Evolutionary conservation across 2,329 filamentous ascomycete genomes (phyloP), one percentile per base, ranked within the genome.

Genomic region (Talaromyces piceae): DNA sequence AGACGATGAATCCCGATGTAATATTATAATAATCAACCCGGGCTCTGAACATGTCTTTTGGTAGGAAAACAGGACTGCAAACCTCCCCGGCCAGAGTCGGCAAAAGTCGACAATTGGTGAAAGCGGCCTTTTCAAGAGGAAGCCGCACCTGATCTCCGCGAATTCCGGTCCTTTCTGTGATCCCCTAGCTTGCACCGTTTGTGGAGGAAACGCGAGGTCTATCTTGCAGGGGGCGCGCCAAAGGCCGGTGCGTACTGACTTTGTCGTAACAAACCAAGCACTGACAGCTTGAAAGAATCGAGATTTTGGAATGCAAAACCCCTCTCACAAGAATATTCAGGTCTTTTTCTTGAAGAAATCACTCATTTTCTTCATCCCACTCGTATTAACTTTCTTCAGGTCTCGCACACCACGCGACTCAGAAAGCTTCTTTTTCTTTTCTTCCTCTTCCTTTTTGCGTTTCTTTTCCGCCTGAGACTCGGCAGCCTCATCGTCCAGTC

Each of bases 291-390:
- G 5, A 37, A 9, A 5, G 13, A 37, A n/a, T n/a, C n/a, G 7
- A 37, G n/a, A n/a, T 20, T 8, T 18, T 16, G 33, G 16, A 18
- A 20, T 37, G 16, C 20, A 37, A 18, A 37, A 37, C 5, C 5
- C 13, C 31, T 18, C n/a, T 2, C 6, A 5, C 26, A 8, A 2
- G n/a, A 13, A 4, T 9, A 16, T 37, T 37, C 33, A 37, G 20
- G 33, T 37, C 49, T 67, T 67, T 55, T 68, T 68, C 54, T 66
- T 82, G 68, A 98, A 98, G 72, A 98, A 98, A 55, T 84, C 81
- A 65, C 88, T 95, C 80, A 98, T 80, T 75, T 97, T 98, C 78
- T 87, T 93, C 93, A 98, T 98, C 1, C 93, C 93, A 20, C 73
- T 81, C 0, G 86, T 91, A 70, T 97, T 87, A 45, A 91, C 91